A percentile compares a stretch with the other conserved stretches of the same genome.
phyloP scores from a whole-genome alignment of 2,329 filamentous ascomycete genomes.

The Fusarium solani-melongenae region DNA sequence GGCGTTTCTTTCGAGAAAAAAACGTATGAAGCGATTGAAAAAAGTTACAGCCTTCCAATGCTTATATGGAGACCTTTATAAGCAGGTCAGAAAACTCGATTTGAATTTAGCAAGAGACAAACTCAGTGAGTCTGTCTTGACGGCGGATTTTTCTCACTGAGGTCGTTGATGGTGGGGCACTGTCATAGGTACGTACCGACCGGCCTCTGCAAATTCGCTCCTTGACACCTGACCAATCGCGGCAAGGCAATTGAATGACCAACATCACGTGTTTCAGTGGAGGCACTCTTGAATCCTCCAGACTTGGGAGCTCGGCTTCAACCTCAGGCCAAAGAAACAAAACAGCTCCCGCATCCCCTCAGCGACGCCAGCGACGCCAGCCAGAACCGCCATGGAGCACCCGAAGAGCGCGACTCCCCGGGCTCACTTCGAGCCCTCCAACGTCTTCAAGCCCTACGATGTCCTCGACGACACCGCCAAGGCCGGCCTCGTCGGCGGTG shows the following conservation, averaged over 20 bases:
- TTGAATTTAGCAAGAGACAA: neutral
- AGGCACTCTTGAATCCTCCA: slow-evolving; percentile 37
- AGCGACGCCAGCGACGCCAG: slow-evolving; percentile 8
- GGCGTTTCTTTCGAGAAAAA: neutral
- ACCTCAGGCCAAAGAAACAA: slow-evolving; percentile 42
- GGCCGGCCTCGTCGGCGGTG: slow-evolving; percentile 72
- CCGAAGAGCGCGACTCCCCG: slow-evolving; percentile 42
- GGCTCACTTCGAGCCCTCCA: slow-evolving; percentile 39
- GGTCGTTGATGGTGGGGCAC: slow-evolving; percentile 25
- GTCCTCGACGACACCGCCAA: slow-evolving; percentile 75
- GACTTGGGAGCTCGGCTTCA: slow-evolving; percentile 42
- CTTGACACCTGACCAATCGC: slow-evolving; percentile 44
- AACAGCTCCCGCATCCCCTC: slow-evolving; percentile 39
- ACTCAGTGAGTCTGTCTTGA: neutral
- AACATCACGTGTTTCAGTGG: slow-evolving; percentile 49
- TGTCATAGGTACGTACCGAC: slow-evolving; percentile 32
- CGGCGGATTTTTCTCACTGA: slow-evolving; percentile 37
- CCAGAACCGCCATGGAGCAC: slow-evolving; percentile 48
- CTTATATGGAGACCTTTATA: neutral
- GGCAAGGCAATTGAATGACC: slow-evolving; percentile 48
- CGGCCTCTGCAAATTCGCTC: slow-evolving; percentile 16
- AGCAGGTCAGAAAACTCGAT: neutral
- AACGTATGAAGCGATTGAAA: too few species aligned
- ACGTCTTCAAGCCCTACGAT: slow-evolving; percentile 77
- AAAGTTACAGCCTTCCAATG: too few species aligned